These are phyloP conservation scores for Penicillium sp. DNA, from an alignment of 2,329 filamentous ascomycete genomes.

Conservation along the genomic window DNA sequence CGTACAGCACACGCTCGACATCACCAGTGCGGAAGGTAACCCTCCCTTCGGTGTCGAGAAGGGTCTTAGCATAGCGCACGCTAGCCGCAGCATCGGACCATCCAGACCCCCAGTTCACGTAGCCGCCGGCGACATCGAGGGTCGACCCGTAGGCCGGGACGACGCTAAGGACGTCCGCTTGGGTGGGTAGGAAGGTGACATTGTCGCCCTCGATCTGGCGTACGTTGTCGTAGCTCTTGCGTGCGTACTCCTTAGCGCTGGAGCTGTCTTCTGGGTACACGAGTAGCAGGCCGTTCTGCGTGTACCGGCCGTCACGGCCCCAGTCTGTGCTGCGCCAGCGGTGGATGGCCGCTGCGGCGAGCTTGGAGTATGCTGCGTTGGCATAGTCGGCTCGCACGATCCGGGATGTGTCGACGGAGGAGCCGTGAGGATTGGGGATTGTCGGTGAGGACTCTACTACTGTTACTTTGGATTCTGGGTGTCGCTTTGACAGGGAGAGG, in stretches of 20 bases:
- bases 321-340: constrained; percentile 56
- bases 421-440: constrained; percentile 58
- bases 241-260: constrained; percentile 34
- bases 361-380: constrained; percentile 68
- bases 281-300: constrained; percentile 43
- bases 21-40: constrained; percentile 36
- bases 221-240: constrained; percentile 42
- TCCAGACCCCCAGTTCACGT: constrained; percentile 47
- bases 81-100: constrained; percentile 45
- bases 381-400: constrained; percentile 76
- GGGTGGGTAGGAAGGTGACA: constrained; percentile 33
- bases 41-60: constrained; percentile 35
- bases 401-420: constrained; percentile 59
- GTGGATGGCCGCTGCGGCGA: constrained; percentile 70
- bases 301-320: constrained; percentile 44
- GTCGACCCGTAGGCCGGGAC: constrained; percentile 35
- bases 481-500: constrained; percentile 64
- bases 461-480: constrained; percentile 51
- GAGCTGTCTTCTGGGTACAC: constrained; percentile 34
- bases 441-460: constrained; percentile 54
- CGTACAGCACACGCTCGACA: constrained; percentile 35
- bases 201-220: constrained; percentile 32
- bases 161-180: constrained; percentile 32
- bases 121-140: constrained; percentile 39
- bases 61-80: constrained; percentile 38